A percentile compares a stretch with the other conserved stretches of the same genome.
These are phyloP conservation scores for Spathaspora gorwiae DNA, from an alignment of 805 yeast genomes.

Conservation along the genomic window DNA sequence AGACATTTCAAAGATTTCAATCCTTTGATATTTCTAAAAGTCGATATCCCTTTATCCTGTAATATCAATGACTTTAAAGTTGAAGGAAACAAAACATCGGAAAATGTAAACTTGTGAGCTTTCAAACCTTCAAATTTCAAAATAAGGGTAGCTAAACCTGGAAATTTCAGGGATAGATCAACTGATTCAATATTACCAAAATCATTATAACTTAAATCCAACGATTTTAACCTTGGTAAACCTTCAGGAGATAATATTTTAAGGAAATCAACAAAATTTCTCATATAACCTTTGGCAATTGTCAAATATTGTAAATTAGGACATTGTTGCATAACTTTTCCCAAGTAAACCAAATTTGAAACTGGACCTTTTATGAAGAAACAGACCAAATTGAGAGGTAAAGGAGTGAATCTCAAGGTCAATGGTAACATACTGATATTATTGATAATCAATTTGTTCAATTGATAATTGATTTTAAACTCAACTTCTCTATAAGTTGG, in stretches of 20 bases:
- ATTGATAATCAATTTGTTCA: not conserved
- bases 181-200: conserved; percentile 2
- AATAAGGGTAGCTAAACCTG: conserved; percentile 4
- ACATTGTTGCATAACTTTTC: not conserved
- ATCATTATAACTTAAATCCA: conserved; percentile 4
- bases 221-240: not conserved
- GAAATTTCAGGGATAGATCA: not conserved
- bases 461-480: not conserved
- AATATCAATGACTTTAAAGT: conserved; percentile 3
- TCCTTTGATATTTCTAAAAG: conserved; percentile 1
- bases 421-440: conserved; percentile 4
- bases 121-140: conserved; percentile 6
- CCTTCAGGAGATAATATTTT: conserved; percentile 1
- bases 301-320: not conserved
- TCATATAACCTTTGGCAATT: not conserved
- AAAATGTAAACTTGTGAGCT: conserved; percentile 2
- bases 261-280: not conserved
- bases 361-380: conserved; percentile 1
- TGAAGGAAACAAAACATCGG: conserved; percentile 4
- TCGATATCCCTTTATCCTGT: conserved; percentile 6
- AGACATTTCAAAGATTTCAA: conserved; percentile 1
- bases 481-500: conserved; percentile 3
- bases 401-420: not conserved
- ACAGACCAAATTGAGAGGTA: not conserved
- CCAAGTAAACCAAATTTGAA: conserved; percentile 2